Conservation (phyloP, 352 stramenopile species). For the Phytophthora chlamydospora region DNA sequence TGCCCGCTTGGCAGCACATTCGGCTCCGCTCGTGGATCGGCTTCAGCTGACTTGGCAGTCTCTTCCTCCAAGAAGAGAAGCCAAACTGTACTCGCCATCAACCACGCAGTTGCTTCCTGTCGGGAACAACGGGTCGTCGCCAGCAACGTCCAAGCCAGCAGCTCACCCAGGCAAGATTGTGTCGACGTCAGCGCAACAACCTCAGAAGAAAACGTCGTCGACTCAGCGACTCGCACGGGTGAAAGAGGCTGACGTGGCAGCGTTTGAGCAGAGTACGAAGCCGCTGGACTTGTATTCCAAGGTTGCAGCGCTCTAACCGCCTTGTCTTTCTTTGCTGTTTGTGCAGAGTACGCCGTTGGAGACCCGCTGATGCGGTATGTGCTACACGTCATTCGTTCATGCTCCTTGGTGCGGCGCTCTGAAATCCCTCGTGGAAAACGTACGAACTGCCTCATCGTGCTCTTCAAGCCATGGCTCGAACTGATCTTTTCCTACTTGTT, state of each 20-base stretch:
- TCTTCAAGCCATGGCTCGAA: slow-evolving; percentile 1
- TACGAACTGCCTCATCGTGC: slow-evolving; percentile 11
- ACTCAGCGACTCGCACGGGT: not conserved
- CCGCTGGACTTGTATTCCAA: too few species aligned
- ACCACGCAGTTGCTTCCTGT: not conserved
- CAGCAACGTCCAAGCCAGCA: not conserved
- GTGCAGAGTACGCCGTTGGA: slow-evolving; percentile 51
- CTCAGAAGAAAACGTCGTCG: not conserved
- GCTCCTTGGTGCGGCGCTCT: slow-evolving; percentile 27
- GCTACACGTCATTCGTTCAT: slow-evolving; percentile 46
- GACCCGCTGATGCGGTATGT: slow-evolving; percentile 55
- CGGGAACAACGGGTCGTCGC: not conserved
- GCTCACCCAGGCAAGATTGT: too few species aligned
- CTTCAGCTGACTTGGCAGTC: slow-evolving; percentile 28
- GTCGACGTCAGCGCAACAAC: too few species aligned
- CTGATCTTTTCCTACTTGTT: slow-evolving; percentile 1
- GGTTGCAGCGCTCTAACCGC: not conserved
- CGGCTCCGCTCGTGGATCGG: slow-evolving; percentile 13
- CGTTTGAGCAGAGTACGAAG: slow-evolving; percentile 34
- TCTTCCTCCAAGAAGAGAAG: slow-evolving; percentile 17
- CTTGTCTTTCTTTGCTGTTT: not conserved
- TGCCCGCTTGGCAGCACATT: not conserved
- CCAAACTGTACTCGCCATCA: slow-evolving; percentile 26
- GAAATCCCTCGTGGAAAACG: slow-evolving; percentile 49
- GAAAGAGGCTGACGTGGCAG: not conserved